Evolutionary conservation across 2,329 filamentous ascomycete species (phyloP).

Genomic region (Colletotrichum echinochloae): DNA sequence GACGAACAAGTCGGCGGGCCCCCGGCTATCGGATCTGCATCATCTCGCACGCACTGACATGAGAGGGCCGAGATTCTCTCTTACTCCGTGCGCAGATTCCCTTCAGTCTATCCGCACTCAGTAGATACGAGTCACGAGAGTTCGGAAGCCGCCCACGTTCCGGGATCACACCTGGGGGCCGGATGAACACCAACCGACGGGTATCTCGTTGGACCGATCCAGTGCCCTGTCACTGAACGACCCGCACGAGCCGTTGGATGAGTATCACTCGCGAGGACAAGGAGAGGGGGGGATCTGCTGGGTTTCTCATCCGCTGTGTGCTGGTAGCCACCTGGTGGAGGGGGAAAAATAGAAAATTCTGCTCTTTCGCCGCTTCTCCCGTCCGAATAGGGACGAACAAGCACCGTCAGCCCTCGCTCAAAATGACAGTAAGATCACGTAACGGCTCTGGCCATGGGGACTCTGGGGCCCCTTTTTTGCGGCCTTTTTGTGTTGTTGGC

Average conservation of each 20-base stretch:
- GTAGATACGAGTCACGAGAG: conserved; percentile 13
- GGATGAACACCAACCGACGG: not conserved
- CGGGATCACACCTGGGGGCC: not conserved
- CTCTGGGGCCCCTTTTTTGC: not conserved
- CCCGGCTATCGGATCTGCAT: conserved; percentile 39
- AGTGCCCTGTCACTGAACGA: no score
- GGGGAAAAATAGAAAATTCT: no score
- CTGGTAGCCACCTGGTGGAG: not conserved
- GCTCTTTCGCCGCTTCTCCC: not conserved
- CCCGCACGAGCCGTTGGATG: no score
- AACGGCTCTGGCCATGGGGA: not conserved
- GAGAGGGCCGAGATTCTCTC: not conserved
- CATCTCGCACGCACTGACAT: conserved; percentile 34
- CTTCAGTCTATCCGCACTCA: no score
- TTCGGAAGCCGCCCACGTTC: conserved; percentile 15
- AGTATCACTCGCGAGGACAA: not conserved
- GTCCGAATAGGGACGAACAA: no score
- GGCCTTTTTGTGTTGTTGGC: conserved; percentile 16
- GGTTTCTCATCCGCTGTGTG: not conserved
- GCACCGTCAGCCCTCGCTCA: not conserved
- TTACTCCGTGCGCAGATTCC: not conserved
- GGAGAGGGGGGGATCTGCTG: conserved; percentile 5
- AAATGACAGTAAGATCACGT: not conserved
- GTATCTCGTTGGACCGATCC: not conserved
- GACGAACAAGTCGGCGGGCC: conserved; percentile 10